phyloP scores from a whole-genome alignment of 2,329 filamentous ascomycete species.

The Colletotrichum sp. region DNA sequence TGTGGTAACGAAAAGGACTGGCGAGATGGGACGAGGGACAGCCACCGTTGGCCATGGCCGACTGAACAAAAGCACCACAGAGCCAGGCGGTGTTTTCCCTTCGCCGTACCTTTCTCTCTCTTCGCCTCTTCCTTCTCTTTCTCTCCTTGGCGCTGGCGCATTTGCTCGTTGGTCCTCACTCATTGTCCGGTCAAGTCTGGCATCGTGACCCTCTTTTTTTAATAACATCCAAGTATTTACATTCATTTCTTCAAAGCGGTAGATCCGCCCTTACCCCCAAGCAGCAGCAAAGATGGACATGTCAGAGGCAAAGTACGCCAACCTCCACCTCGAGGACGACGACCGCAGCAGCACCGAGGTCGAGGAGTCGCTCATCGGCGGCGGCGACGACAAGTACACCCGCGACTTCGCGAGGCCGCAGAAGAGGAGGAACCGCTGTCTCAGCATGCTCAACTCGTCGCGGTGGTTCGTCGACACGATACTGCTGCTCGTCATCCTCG shows the following conservation, averaged over 20 bases:
- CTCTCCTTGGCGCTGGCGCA: constrained; percentile 19
- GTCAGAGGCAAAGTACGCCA: constrained; percentile 26
- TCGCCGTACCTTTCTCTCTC: neutral
- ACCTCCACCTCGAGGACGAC: constrained; percentile 29
- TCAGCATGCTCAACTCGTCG: constrained; percentile 24
- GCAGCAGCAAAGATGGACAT: constrained; percentile 13
- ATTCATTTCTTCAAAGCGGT: neutral
- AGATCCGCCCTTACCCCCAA: neutral
- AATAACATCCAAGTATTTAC: neutral
- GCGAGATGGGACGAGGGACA: neutral
- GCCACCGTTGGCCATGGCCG: neutral
- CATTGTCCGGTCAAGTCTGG: neutral
- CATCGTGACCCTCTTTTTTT: neutral
- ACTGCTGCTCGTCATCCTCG: constrained; percentile 35
- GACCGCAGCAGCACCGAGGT: constrained; percentile 36
- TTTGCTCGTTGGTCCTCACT: neutral
- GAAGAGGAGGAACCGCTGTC: constrained; percentile 15
- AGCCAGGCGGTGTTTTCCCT: neutral
- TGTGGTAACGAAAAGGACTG: neutral
- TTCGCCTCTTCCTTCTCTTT: neutral
- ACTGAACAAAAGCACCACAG: neutral
- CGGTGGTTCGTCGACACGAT: constrained; percentile 36
- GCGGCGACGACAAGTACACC: constrained; percentile 29
- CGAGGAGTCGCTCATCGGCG: constrained; percentile 36
- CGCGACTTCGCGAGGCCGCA: neutral